Evolutionary conservation across 495 filamentous ascomycete genomes (phyloP).

Genomic region (Neurospora tetrasperma): DNA sequence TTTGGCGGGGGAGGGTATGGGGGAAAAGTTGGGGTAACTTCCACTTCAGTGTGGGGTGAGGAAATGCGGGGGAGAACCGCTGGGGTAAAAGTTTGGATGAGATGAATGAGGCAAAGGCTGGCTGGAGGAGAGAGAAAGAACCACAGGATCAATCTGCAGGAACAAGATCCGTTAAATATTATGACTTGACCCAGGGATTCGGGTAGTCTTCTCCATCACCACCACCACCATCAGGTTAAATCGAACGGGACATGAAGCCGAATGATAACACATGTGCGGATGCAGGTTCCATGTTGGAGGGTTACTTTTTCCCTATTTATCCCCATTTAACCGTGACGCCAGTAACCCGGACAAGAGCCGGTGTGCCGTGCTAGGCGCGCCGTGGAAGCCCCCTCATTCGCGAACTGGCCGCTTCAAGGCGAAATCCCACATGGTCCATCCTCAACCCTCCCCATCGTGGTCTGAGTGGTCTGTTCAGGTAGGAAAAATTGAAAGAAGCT

Average conservation of each 20-base stretch:
- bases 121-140: background rate
- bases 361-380: background rate
- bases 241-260: slow-evolving; percentile 16
- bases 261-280: slow-evolving; percentile 6
- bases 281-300: background rate
- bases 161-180: background rate
- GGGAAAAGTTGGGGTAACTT: background rate
- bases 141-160: background rate
- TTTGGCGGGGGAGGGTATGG: background rate
- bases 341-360: slow-evolving; percentile 6
- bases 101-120: background rate
- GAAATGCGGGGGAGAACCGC: background rate
- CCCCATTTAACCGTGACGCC: slow-evolving; percentile 37
- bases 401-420: background rate
- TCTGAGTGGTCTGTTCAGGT: background rate
- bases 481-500: background rate
- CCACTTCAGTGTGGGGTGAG: background rate
- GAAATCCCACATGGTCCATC: background rate
- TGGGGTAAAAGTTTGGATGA: background rate
- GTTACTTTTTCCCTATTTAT: slow-evolving; percentile 28
- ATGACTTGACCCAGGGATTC: background rate
- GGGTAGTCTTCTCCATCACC: background rate
- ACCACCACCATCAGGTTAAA: background rate
- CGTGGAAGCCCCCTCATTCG: background rate
- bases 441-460: background rate